Percentiles rank a stretch among this genome's conserved stretches.
phyloP scores from a whole-genome alignment of 805 yeast genomes.

The Candida verbasci region DNA sequence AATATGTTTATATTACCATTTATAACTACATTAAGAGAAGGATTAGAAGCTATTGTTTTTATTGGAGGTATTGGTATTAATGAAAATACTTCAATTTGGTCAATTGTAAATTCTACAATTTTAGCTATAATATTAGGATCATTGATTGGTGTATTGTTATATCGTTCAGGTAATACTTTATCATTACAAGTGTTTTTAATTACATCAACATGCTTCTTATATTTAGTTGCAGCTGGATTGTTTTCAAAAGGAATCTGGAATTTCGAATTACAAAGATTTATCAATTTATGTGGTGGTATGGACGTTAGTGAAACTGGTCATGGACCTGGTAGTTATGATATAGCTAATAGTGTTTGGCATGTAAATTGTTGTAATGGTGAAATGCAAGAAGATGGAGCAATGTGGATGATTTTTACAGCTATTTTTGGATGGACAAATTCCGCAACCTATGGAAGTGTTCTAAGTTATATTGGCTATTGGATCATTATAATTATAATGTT shows the following conservation, averaged over 20 bases:
- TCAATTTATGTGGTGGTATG: conserved; percentile 35
- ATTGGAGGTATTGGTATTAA: conserved; percentile 40
- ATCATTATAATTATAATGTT: conserved; percentile 27
- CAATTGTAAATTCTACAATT: conserved; percentile 27
- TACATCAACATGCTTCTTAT: conserved; percentile 36
- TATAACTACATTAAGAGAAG: conserved; percentile 38
- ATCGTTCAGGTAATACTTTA: conserved; percentile 37
- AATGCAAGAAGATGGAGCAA: conserved; percentile 34
- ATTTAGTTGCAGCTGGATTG: conserved; percentile 42
- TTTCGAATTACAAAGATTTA: conserved; percentile 36
- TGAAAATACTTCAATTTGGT: conserved; percentile 26
- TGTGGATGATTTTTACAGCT: conserved; percentile 46
- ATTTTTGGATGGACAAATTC: conserved; percentile 44
- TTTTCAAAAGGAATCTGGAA: conserved; percentile 43
- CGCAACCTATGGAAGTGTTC: conserved; percentile 42
- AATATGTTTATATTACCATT: conserved; percentile 32
- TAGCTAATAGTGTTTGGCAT: conserved; percentile 39
- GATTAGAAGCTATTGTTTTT: conserved; percentile 41
- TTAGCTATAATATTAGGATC: conserved; percentile 28
- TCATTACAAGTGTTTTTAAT: conserved; percentile 40
- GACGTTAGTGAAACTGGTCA: conserved; percentile 42
- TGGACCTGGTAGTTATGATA: conserved; percentile 44
- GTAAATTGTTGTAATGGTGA: conserved; percentile 44
- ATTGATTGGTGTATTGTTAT: conserved; percentile 29
- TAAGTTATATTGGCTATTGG: conserved; percentile 36